A percentile compares a stretch with the other conserved stretches of the same genome.
Conservation (phyloP, 179 eudicot genomes). For the Silene coronaria region DNA sequence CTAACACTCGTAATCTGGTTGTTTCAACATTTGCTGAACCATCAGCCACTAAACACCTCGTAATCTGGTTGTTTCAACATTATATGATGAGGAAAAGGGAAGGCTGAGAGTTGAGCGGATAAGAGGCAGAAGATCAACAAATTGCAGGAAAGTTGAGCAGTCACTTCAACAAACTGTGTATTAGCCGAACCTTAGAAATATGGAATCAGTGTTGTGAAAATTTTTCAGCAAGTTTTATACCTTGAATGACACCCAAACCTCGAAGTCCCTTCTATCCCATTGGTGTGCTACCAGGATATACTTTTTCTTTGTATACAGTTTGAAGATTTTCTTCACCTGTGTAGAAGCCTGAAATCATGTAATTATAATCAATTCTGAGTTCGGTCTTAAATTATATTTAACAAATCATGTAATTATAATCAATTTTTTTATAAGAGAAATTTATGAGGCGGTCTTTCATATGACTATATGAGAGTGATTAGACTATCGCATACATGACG, state of each 20-base stretch:
- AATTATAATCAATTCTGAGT: not conserved
- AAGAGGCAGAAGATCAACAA: too few species aligned
- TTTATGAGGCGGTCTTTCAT: not conserved
- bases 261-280: constrained; percentile 39
- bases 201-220: not conserved
- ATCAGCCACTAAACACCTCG: constrained; percentile 1
- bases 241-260: constrained; percentile 71
- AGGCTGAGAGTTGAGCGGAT: too few species aligned
- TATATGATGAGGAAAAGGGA: too few species aligned
- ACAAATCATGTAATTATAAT: not conserved
- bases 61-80: too few species aligned
- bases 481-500: too few species aligned
- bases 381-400: too few species aligned
- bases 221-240: constrained; percentile 28
- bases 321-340: constrained; percentile 51
- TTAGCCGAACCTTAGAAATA: not conserved
- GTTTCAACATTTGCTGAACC: constrained; percentile 18
- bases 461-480: not conserved
- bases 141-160: too few species aligned
- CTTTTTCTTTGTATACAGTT: constrained; percentile 53
- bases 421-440: not conserved
- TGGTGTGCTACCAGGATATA: constrained; percentile 57
- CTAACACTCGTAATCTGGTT: too few species aligned
- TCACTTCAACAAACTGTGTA: not conserved
- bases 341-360: constrained; percentile 1